Conservation (phyloP, 495 filamentous ascomycete genomes). For the Annulohypoxylon maeteangense region DNA sequence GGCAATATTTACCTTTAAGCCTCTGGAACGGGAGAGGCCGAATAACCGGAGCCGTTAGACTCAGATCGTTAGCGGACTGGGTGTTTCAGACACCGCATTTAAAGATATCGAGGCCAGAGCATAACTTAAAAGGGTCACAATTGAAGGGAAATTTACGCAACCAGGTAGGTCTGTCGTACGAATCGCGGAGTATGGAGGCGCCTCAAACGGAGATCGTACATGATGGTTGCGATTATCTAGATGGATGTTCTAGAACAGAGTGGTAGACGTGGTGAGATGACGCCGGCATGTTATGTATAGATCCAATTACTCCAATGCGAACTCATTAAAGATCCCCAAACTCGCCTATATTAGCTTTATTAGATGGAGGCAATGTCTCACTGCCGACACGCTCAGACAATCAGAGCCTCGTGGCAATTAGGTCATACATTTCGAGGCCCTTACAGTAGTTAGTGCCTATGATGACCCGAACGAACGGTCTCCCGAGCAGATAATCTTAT, state of each 20-base stretch:
- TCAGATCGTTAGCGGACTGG: not conserved
- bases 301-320: not conserved
- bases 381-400: slow-evolving; percentile 1
- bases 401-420: slow-evolving; percentile 13
- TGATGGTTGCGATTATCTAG: not conserved
- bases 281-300: not conserved
- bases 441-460: not conserved
- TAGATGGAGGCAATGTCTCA: not conserved
- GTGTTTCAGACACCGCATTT: slow-evolving; percentile 31
- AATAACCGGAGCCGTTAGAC: slow-evolving; percentile 16
- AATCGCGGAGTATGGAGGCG: not conserved
- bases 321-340: not conserved
- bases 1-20: not conserved
- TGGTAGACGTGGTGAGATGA: not conserved
- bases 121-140: slow-evolving; percentile 10
- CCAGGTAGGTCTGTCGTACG: not conserved
- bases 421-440: not conserved
- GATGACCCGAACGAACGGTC: not conserved
- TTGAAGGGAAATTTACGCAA: not conserved
- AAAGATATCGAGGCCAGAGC: not conserved
- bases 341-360: slow-evolving; percentile 1
- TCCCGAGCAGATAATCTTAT: not conserved
- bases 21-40: slow-evolving; percentile 12
- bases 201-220: not conserved
- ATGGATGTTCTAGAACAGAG: not conserved